Conservation (phyloP, 306 rosid species). For the Prinsepia uniflora region DNA sequence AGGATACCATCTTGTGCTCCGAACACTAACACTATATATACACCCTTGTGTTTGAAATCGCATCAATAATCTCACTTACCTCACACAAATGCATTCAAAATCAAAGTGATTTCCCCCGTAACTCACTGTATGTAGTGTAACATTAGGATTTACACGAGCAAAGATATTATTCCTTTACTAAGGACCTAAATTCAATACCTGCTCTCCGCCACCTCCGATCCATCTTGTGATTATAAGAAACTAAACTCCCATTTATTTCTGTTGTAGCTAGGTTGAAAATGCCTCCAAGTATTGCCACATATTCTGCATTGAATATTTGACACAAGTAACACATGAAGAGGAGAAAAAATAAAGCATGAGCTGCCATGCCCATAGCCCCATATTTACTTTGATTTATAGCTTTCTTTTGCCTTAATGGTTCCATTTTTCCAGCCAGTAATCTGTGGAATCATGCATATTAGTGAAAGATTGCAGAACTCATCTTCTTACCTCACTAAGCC, state of each 20-base stretch:
- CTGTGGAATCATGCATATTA: conserved; percentile 29
- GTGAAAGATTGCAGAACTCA: neutral
- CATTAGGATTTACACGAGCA: too few relatives aligned
- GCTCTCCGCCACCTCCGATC: conserved; percentile 94
- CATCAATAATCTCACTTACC: conserved; percentile 85
- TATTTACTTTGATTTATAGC: conserved; percentile 65
- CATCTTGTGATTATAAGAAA: conserved; percentile 82
- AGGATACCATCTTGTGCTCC: too few relatives aligned
- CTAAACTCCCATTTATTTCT: conserved; percentile 71
- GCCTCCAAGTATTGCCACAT: conserved; percentile 89
- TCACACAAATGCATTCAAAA: conserved; percentile 16
- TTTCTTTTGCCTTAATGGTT: conserved; percentile 62
- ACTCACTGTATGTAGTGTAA: too few relatives aligned
- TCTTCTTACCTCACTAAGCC: neutral
- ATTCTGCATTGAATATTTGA: conserved; percentile 38
- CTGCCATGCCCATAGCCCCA: conserved; percentile 37
- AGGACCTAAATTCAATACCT: conserved; percentile 34
- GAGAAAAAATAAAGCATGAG: conserved; percentile 1
- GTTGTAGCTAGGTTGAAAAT: conserved; percentile 76
- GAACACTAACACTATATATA: too few relatives aligned
- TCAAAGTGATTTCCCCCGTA: too few relatives aligned
- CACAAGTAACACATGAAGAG: conserved; percentile 1
- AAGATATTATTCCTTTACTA: too few relatives aligned
- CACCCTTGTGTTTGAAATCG: conserved; percentile 54
- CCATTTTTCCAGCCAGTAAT: conserved; percentile 61